Base-by-base conservation (phyloP, 352 stramenopile species). In the Phytophthora palmivora region DNA sequence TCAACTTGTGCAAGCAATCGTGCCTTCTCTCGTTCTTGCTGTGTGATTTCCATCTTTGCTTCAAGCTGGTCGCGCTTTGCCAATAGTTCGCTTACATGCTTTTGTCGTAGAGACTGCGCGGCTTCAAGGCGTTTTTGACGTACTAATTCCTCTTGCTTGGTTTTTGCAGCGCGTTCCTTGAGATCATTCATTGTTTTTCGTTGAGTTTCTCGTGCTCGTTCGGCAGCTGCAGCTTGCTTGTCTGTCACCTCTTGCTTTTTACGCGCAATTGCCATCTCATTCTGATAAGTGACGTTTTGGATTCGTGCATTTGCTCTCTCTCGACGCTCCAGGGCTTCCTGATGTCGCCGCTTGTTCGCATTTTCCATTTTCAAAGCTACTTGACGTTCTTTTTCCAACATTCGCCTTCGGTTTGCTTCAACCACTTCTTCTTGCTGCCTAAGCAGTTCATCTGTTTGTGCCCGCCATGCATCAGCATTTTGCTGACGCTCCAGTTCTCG, bases 391-490 rank as follows among this genome's bases (percentile, higher is more conserved):
- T 87, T 90, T 42, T 90, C 81, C 10, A 89, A 18, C 66, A 92
- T 89, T 36, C 70, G 66, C 16, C 76, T 56, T 4, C 80, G 59
- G 47, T 88, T 90, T 22, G 51, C 63, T 3, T 58, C 63, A 0
- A 90, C 68, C 9, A 77, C 45, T 19, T 86, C 76, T 62, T 92
- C 85, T 36, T 94, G 85, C 21, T 90, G 79, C 22, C 76, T 56
- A 9, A 92, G 42, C n/a, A 94, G 39, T 15, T 70, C 67, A 18
- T 90, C 79, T 0, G 85, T 92, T 21, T 94, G 79, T 24, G 58
- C 58, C 19, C 72, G 63, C 62, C 89, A 91, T 22, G 84, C 79
- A n/a, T 94, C 85, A 12, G 85, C 78, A 58, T 91, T 91, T 26
- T 78, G 51, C 12, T 74, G 78, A 34, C 80, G 73, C 58, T 91